Conservation (phyloP, 768 basidiomycete genomes). For the Tylopilus sp. region DNA sequence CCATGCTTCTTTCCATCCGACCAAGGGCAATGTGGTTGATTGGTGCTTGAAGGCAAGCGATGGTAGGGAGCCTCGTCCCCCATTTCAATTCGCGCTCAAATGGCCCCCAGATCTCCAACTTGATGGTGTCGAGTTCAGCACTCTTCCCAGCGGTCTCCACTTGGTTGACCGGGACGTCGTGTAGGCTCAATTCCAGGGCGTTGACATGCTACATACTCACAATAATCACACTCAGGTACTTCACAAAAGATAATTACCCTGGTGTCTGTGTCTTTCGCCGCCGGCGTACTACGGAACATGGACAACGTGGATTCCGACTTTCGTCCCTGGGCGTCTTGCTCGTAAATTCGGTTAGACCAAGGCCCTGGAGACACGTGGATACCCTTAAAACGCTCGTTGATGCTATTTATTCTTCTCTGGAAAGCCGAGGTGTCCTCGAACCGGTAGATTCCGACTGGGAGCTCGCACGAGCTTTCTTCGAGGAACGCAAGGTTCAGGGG, state of each 20-base stretch:
- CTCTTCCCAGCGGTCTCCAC: constrained; percentile 79
- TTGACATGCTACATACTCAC: constrained; percentile 5
- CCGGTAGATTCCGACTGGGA: constrained; percentile 60
- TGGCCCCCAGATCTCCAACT: constrained; percentile 53
- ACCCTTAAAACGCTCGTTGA: constrained; percentile 59
- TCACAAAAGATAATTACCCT: constrained; percentile 62
- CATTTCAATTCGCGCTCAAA: neutral
- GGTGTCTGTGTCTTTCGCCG: constrained; percentile 76
- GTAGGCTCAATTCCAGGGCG: constrained; percentile 41
- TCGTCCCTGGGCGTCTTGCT: constrained; percentile 76
- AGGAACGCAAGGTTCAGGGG: constrained; percentile 51
- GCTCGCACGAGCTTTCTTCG: constrained; percentile 60
- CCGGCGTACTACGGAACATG: constrained; percentile 62
- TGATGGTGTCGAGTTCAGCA: constrained; percentile 74
- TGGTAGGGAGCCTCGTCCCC: constrained; percentile 38
- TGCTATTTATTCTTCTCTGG: constrained; percentile 49
- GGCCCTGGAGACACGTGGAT: constrained; percentile 73
- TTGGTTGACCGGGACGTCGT: constrained; percentile 75
- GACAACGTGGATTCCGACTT: constrained; percentile 77
- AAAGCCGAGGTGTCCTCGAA: constrained; percentile 45
- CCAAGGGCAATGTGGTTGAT: constrained; percentile 74
- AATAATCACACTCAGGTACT: constrained; percentile 48
- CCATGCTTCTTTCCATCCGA: constrained; percentile 82
- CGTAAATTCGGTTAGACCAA: constrained; percentile 57
- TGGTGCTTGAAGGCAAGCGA: constrained; percentile 73